Evolutionary conservation across 495 filamentous ascomycete genomes (phyloP), one percentile per base, ranked within the genome.

Genomic region (Penicillium pulvis): DNA sequence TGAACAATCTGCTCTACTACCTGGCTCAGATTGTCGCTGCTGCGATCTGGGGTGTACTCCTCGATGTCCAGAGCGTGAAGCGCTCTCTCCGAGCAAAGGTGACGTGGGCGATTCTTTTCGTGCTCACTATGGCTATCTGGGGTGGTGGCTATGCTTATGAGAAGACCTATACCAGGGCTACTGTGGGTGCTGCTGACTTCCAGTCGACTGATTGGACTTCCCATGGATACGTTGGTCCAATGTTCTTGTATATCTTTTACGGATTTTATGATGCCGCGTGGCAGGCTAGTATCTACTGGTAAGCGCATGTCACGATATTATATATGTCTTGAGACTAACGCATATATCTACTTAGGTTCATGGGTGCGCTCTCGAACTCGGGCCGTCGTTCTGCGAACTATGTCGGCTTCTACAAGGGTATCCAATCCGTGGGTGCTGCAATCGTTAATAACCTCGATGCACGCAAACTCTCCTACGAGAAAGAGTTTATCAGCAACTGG

Each of bases 331-430:
- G 17, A 17, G 35, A 12, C 23, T 49, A 36, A 28, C 44, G 26
- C 5, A 28, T 8, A 6, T 12, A 11, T 14, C 11, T 50, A 23
- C 16, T 16, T 51, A 89, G 85, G 86, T 87, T 84, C 75, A 93
- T 96, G 86, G 91, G 91, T 51, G 83, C 91, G 11, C 77, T 93
- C 53, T 89, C 87, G 62, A 96, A 96, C 78, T 92, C 91, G 23
- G 85, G 88, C 57, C 87, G 91, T 62, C 91, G 90, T 65, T 83
- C 90, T 14, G 91, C 91, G 73, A 93, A 94, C 79, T 87, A 90
- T 62, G 84, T 89, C 17, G 91, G 91, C 44, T 95, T 91, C 78
- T 94, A 94, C 81, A 94, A 94, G 65, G 90, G 89, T 31, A 85
- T 96, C 59, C 91, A 95, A 71, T 92, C 89, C 24, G 89, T 89